Base-by-base conservation (phyloP, 2,329 filamentous ascomycete species). In the Pseudogymnoascus sp. region DNA sequence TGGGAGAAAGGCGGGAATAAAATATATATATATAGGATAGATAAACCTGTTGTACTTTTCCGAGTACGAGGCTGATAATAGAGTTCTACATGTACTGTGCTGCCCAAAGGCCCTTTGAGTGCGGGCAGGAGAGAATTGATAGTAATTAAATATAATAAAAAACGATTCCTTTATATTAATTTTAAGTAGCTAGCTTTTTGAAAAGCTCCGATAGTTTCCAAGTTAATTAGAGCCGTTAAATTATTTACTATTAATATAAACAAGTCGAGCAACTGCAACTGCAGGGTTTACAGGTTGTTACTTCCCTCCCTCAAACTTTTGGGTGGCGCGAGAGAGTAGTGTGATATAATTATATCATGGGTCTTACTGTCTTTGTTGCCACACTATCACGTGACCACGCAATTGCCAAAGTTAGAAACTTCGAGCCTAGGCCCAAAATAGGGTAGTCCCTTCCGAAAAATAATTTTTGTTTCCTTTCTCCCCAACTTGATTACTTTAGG, bases 1-100 rank as follows among this genome's bases (percentile, higher is more conserved):
- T 90, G 86, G 84, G 83, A 1, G 68, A 81, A 50, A 72, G 72
- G 11, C 12, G 16, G 24, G 11, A 28, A 41, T 37, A 33, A 33
- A 50, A 12, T 2, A 12, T 33, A 56, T 7, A 14, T 16, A 35
- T 56, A 16, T 56, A 33, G 50, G 35, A 56, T 35, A 56, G 10
- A 56, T 22, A 4, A 2, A 12, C 35, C 28, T 33, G 6, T 56
- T 33, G 16, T 35, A 12, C n/a, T 12, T 56, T 19, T 35, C n/a
- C 8, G n/a, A 7, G 8, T 5, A 14, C 6, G 11, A 14, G 10
- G 16, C 28, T 12, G 11, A 4, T 16, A 22, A 56, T 35, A 22
- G 1, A 33, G 4, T 4, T 10, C 5, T 22, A 33, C 3, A 35
- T 14, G 3, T 12, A 16, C 4, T 4, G 11, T 14, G 11, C 11